Percentiles rank a stretch among this genome's conserved stretches.
Conservation (phyloP, 2,329 filamentous ascomycete species). For the Fusarium xyrophilum region DNA sequence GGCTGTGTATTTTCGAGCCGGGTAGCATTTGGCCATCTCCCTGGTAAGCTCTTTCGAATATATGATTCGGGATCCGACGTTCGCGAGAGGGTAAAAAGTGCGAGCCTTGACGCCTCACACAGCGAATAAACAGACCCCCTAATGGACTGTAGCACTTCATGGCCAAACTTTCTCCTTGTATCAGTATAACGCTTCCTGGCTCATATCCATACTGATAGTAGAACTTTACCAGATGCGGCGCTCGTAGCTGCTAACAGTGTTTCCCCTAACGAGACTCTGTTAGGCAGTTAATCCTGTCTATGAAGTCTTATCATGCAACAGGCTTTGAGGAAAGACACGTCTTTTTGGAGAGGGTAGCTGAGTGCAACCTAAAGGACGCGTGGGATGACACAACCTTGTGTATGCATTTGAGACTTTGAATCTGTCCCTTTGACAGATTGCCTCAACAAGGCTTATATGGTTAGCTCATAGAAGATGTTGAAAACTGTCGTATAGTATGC, state of each 20-base stretch:
- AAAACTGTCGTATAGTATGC: neutral
- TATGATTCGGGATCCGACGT: neutral
- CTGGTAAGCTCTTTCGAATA: neutral
- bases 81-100: conserved; percentile 1
- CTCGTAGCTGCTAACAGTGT: neutral
- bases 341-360: too few species aligned
- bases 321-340: neutral
- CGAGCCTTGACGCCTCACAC: neutral
- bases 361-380: neutral
- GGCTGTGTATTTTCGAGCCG: neutral
- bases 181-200: neutral
- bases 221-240: neutral
- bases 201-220: neutral
- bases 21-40: neutral
- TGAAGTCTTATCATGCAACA: neutral
- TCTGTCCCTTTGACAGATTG: neutral
- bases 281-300: neutral
- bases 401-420: neutral
- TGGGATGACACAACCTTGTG: neutral
- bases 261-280: too few species aligned
- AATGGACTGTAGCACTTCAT: neutral
- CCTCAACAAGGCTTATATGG: neutral
- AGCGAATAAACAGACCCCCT: neutral
- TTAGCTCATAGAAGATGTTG: neutral
- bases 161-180: neutral